phyloP scores from a whole-genome alignment of 106 monocot genomes.

The Dioscorea dumetorum region DNA sequence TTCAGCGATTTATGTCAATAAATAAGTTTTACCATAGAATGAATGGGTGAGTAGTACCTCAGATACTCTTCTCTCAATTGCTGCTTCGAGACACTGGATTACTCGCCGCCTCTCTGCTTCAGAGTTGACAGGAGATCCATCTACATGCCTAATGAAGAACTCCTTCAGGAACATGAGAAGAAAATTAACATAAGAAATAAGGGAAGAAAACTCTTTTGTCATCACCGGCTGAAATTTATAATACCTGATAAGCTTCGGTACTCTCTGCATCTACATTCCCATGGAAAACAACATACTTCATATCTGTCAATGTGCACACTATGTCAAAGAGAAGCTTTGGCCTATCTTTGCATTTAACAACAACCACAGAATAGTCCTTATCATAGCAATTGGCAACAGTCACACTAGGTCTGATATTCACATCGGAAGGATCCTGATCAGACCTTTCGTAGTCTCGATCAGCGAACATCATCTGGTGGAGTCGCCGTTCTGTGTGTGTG shows the following conservation, averaged over 20 bases:
- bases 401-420: slow-evolving; percentile 8
- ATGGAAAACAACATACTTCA: slow-evolving; percentile 37
- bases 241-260: slow-evolving; percentile 25
- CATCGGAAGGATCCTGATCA: background rate
- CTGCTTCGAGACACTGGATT: slow-evolving; percentile 9
- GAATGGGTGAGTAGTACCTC: background rate
- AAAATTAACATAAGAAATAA: background rate
- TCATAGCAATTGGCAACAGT: slow-evolving; percentile 13
- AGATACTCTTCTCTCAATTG: slow-evolving; percentile 8
- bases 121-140: slow-evolving; percentile 7
- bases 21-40: too few relatives aligned
- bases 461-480: slow-evolving; percentile 37
- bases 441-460: slow-evolving; percentile 24
- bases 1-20: too few relatives aligned
- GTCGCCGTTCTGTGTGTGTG: slow-evolving; percentile 22
- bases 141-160: slow-evolving; percentile 10
- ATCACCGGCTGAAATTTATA: too few relatives aligned
- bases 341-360: slow-evolving; percentile 18
- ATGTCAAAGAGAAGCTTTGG: slow-evolving; percentile 36
- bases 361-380: slow-evolving; percentile 23
- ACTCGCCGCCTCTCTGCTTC: slow-evolving; percentile 8
- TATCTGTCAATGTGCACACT: slow-evolving; percentile 25
- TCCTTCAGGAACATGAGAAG: slow-evolving; percentile 3
- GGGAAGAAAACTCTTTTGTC: too few relatives aligned
- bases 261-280: slow-evolving; percentile 14